Conservation (phyloP, 1,284 basidiomycete species). For the Naganishia sp. region DNA sequence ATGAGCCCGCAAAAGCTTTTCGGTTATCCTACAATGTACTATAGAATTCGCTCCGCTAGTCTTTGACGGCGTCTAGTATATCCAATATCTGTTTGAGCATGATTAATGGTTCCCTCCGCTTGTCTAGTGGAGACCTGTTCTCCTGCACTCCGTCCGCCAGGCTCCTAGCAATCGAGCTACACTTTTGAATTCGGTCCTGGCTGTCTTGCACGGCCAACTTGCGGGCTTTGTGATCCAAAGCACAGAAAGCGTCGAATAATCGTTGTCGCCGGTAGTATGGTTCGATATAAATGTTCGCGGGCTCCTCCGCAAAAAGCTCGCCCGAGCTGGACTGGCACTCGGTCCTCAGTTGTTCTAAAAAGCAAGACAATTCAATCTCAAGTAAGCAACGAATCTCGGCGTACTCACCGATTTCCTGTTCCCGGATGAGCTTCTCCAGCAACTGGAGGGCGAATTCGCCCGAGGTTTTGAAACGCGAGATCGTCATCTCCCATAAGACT, state of each 20-base stretch:
- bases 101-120: slow-evolving; percentile 4
- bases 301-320: slow-evolving; percentile 49
- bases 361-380: neutral
- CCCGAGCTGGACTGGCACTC: slow-evolving; percentile 10
- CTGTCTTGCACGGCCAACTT: neutral
- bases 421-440: slow-evolving; percentile 30
- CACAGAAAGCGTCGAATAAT: slow-evolving; percentile 6
- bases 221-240: neutral
- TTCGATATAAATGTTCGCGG: slow-evolving; percentile 47
- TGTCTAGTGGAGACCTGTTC: neutral
- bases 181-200: neutral
- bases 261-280: slow-evolving; percentile 8
- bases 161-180: neutral
- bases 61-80: neutral
- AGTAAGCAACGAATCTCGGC: no score
- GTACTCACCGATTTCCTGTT: slow-evolving; percentile 37
- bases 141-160: neutral
- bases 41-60: neutral
- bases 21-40: neutral
- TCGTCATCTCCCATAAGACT: slow-evolving; percentile 44
- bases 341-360: neutral
- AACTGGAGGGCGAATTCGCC: slow-evolving; percentile 41
- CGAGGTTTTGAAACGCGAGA: neutral
- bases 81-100: neutral
- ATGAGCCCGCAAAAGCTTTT: neutral